A percentile compares a stretch with the other conserved stretches of the same genome.
These are phyloP conservation scores for Aphanocladium album DNA, from an alignment of 2,329 filamentous ascomycete species.

Conservation along the genomic window DNA sequence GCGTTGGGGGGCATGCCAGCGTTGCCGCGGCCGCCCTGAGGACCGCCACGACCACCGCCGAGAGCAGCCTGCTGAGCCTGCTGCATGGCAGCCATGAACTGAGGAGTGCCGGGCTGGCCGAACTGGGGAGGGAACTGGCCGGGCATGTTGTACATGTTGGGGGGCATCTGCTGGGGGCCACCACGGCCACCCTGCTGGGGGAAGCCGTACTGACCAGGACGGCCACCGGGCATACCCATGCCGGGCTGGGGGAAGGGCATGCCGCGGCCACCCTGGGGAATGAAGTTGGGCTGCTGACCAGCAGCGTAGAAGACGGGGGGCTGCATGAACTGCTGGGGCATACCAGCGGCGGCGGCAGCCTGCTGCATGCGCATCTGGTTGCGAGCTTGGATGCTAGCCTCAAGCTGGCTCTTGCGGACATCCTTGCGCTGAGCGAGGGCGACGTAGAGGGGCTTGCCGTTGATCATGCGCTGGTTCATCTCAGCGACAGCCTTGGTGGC, in stretches of 20 bases:
- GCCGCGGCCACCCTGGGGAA: conserved; percentile 59
- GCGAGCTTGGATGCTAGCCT: conserved; percentile 97
- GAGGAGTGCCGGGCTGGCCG: conserved; percentile 73
- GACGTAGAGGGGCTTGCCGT: conserved; percentile 94
- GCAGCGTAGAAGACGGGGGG: conserved; percentile 89
- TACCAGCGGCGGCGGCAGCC: conserved; percentile 81
- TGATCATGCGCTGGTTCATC: conserved; percentile 99
- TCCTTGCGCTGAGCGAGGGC: conserved; percentile 99
- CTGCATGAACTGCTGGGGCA: conserved; percentile 84
- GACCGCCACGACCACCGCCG: conserved; percentile 57
- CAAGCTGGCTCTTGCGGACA: conserved; percentile 97
- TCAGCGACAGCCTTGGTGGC: conserved; percentile 98
- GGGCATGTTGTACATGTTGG: conserved; percentile 78
- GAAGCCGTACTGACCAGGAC: conserved; percentile 83
- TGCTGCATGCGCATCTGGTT: conserved; percentile 99
- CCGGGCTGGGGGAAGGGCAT: conserved; percentile 62
- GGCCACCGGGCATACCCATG: conserved; percentile 67
- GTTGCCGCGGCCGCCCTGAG: conserved; percentile 65
- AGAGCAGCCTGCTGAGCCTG: conserved; percentile 63
- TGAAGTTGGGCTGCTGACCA: conserved; percentile 69
- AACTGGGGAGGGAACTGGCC: conserved; percentile 77
- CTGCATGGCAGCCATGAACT: conserved; percentile 78
- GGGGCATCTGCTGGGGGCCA: conserved; percentile 80
- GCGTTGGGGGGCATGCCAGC: conserved; percentile 44
- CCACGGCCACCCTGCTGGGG: conserved; percentile 85